Evolutionary conservation across 2,329 filamentous ascomycete genomes (phyloP), one percentile per base, ranked within the genome.

Genomic region (Cladophialophora yegresii): DNA sequence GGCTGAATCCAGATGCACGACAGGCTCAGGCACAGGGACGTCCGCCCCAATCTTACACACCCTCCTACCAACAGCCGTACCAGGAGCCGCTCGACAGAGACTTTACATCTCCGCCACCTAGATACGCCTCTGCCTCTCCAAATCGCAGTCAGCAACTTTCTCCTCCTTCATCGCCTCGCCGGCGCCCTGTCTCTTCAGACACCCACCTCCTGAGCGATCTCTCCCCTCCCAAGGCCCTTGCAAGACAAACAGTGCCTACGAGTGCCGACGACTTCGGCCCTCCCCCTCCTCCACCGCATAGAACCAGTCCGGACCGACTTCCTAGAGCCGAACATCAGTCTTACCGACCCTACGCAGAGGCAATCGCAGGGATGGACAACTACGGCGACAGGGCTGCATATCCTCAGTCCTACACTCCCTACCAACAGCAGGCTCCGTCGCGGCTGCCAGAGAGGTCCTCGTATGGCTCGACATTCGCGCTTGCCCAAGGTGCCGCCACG

Each of bases 221-320:
- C 12, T 63, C 67, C 16, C 63, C 65, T 43, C 56, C 62, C 65
- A 30, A 62, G 62, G 43, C 69, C 58, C 62, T 62, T 63, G 43
- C 58, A n/a, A 49, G 47, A 45, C 54, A 54, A 8, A 30, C 55
- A 45, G 45, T 33, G 6, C 61, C 53, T 30, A 22, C 20, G 28
- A 47, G 61, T 40, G 58, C 64, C 65, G 64, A 64, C 55, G 69
- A 70, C 32, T n/a, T 54, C 10, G 51, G 43, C 26, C 26, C 33
- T 54, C 36, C 54, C 36, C 58, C 58, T 28, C 72, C 75, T 58
- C 67, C 70, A 40, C 72, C 71, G 16, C 75, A 77, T 66, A 73
- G 72, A 64, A 23, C 67, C 70, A 70, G 72, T 67, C 53, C 65
- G 65, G 67, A 60, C 64, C 65, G 73, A 64, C 70, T 72, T 63